These are phyloP conservation scores for Penicillium diatomitis DNA, from an alignment of 495 filamentous ascomycete species.

Conservation along the genomic window DNA sequence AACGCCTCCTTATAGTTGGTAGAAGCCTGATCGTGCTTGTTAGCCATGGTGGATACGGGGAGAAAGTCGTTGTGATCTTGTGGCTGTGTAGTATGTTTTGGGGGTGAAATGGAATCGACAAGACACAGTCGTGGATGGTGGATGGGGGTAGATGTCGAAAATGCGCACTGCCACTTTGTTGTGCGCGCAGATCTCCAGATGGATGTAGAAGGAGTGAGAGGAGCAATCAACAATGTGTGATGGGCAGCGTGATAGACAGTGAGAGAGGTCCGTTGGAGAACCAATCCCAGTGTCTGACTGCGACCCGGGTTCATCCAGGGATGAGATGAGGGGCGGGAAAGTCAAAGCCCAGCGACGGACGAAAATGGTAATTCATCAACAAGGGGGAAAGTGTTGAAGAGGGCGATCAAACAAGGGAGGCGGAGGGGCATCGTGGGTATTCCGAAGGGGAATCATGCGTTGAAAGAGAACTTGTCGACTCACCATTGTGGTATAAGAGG, in stretches of 20 bases:
- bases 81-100: not conserved
- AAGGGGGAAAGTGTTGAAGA: not conserved
- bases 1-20: constrained; percentile 99
- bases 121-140: not conserved
- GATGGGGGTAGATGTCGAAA: not conserved
- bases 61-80: not conserved
- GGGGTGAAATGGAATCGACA: not conserved
- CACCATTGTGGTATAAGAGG: too few relatives aligned
- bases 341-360: not conserved
- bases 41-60: constrained; percentile 18
- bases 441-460: too few relatives aligned
- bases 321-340: not conserved
- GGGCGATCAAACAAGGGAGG: not conserved
- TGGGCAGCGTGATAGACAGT: too few relatives aligned
- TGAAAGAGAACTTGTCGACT: too few relatives aligned
- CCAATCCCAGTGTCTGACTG: too few relatives aligned
- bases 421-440: too few relatives aligned
- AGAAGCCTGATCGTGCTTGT: constrained; percentile 61
- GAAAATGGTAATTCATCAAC: constrained; percentile 2
- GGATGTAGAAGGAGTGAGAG: too few relatives aligned
- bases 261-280: too few relatives aligned
- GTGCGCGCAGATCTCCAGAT: too few relatives aligned
- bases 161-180: too few relatives aligned
- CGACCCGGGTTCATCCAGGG: not conserved
- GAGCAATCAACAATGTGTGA: too few relatives aligned